phyloP scores from a whole-genome alignment of 495 filamentous ascomycete genomes.

The Neurospora hispaniola region DNA sequence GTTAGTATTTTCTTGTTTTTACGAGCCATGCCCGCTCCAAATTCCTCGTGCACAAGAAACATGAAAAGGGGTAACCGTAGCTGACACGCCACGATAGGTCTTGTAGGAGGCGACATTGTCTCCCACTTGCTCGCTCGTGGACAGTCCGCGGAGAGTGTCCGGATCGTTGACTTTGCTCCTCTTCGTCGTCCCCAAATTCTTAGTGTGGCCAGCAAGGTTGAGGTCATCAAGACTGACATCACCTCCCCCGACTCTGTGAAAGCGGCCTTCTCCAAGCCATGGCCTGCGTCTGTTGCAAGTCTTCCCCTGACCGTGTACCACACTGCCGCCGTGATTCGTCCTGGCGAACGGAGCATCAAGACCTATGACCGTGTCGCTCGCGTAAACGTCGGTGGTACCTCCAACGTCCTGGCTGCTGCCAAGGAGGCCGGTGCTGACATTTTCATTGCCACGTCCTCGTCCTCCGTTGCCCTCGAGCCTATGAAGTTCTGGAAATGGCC shows the following conservation, averaged over 20 bases:
- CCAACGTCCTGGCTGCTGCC: constrained; percentile 44
- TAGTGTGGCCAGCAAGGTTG: constrained; percentile 27
- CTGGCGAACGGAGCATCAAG: constrained; percentile 35
- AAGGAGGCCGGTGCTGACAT: constrained; percentile 37
- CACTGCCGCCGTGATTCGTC: constrained; percentile 43
- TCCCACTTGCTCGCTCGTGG: constrained; percentile 44
- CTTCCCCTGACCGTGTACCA: constrained; percentile 48
- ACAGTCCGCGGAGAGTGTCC: constrained; percentile 41
- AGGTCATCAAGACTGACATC: constrained; percentile 44
- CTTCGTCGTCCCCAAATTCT: constrained; percentile 31
- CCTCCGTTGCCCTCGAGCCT: constrained; percentile 35
- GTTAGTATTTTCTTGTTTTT: constrained; percentile 17
- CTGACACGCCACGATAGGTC: constrained; percentile 22
- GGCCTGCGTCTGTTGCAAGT: constrained; percentile 32
- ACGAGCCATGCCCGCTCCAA: background rate
- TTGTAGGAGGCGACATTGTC: constrained; percentile 48
- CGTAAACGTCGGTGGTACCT: constrained; percentile 51
- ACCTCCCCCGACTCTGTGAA: constrained; percentile 32
- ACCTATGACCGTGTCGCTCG: constrained; percentile 36
- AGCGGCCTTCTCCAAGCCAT: constrained; percentile 40
- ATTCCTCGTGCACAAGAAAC: background rate
- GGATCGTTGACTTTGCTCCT: constrained; percentile 41
- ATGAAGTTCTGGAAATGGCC: constrained; percentile 40
- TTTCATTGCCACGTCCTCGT: constrained; percentile 51
- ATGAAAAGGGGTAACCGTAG: background rate